A percentile compares a stretch with the other conserved stretches of the same genome.
Evolutionary conservation across 192 early-diverging fungal genomes (phyloP).

Genomic region (Glomus cerebriforme): DNA sequence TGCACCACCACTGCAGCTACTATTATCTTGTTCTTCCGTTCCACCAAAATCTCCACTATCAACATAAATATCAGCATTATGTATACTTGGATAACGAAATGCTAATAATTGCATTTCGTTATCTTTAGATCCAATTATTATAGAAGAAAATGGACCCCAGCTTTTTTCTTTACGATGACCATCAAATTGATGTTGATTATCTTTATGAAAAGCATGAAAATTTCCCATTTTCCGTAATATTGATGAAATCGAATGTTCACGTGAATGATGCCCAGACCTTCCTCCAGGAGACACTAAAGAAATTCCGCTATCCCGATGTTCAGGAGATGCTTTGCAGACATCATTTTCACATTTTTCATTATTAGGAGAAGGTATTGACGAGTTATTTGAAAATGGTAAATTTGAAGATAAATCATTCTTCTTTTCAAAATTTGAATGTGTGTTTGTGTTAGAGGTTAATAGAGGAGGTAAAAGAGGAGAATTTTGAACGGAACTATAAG

Average conservation of each 20-base stretch:
- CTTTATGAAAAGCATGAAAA: conserved; percentile 3
- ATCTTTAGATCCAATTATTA: not conserved
- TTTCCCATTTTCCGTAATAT: conserved; percentile 2
- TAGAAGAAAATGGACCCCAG: not conserved
- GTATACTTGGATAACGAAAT: conserved; percentile 27
- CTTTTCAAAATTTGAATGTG: not conserved
- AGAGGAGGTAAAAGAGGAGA: not conserved
- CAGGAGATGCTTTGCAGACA: not conserved
- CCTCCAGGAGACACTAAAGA: conserved; percentile 1
- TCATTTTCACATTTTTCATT: not conserved
- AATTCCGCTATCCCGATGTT: not conserved
- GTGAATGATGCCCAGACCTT: not conserved
- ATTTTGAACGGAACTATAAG: not conserved
- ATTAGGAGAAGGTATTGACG: not conserved
- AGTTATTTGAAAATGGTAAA: not conserved
- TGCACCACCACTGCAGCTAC: not conserved
- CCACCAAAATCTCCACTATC: not conserved
- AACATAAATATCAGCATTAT: not conserved
- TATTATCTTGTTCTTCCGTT: not conserved
- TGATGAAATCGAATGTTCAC: conserved; percentile 14
- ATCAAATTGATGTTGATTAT: not conserved
- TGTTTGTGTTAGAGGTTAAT: not conserved
- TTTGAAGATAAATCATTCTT: not conserved
- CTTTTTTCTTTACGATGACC: conserved; percentile 7
- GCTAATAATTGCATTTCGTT: conserved; percentile 18